Base-by-base conservation (phyloP, 352 stramenopile species). In the Phytophthora podocarpi region DNA sequence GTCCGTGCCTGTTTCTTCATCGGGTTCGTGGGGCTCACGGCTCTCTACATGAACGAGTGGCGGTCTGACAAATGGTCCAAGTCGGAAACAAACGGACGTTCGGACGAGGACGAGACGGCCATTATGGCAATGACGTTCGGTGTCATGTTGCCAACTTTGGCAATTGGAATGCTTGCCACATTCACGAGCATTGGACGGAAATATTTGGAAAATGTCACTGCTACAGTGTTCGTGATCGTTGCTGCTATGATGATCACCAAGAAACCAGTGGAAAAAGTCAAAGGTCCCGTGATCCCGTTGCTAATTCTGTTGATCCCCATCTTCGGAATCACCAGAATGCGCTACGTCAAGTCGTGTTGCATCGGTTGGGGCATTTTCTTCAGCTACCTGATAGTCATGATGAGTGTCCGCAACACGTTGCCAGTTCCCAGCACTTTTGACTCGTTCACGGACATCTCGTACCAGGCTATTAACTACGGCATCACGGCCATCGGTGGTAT, bases 251-350 rank as follows among this genome's bases (percentile, higher is more conserved):
- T 93, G 80, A 90, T 93, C 55, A 76, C 76, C 50, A 91, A 93
- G 71, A 93, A 93, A 59, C 81, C 82, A 5, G 67, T 93, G 18
- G 79, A 90, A 32, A 87, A 90, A 30, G 66, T 67, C 32, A 86
- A 76, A 35, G 82, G 81, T 1, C 81, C 84, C 12, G 62, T 93
- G 3, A 87, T 93, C 23, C 84, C 84, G 37, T 62, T 93, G 64
- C 64, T 93, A n/a, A 88, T 93, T 43, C 52, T 93, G 24, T 52
- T 93, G n/a, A 90, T 93, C 18, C 84, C 84, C 28, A 87, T 93
- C 57, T 93, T 90, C 41, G 84, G 84, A n/a, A 93, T 93, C 62
- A 93, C 84, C 24, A 58, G 84, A 42, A 93, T 93, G 84, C 80
- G 84, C 24, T 93, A 87, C 45, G 67, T 90, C 21, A 85, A 87